Conservation (phyloP, 139 green algal species). For the Monoraphidium neglectum region DNA sequence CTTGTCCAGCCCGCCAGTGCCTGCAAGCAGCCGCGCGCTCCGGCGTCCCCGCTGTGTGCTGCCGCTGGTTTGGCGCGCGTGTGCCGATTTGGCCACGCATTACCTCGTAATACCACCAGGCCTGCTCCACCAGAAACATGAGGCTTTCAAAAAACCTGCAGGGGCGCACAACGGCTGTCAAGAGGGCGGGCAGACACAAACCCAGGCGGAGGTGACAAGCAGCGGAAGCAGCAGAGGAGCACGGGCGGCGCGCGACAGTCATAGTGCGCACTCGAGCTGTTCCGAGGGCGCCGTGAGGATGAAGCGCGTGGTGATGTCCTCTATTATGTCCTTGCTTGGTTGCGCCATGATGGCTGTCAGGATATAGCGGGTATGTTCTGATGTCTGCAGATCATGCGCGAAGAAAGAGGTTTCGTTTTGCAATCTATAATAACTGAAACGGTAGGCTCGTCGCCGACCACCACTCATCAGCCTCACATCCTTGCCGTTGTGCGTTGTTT, state of each 20-base stretch:
- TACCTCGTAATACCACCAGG: constrained; percentile 98
- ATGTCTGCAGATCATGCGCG: background rate
- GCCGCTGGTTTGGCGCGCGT: no score
- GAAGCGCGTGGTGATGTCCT: constrained; percentile 85
- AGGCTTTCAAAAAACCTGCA: constrained; percentile 84
- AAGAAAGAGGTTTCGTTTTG: background rate
- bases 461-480: no score
- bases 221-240: no score
- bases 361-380: background rate
- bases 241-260: no score
- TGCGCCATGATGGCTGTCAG: constrained; percentile 6
- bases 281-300: constrained; percentile 82
- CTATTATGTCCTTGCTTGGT: constrained; percentile 60
- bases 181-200: background rate
- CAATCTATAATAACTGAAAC: background rate
- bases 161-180: background rate
- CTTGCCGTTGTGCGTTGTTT: no score
- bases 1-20: no score
- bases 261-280: constrained; percentile 72
- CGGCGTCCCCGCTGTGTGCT: no score
- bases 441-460: no score
- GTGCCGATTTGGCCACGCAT: no score
- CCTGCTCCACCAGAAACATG: constrained; percentile 93
- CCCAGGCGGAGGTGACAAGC: no score
- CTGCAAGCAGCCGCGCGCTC: no score